Percentiles rank a stretch among this genome's conserved stretches.
phyloP scores from a whole-genome alignment of 225 moss, liverwort and hornwort species.

The Bryoerythrophyllum caledonicum region DNA sequence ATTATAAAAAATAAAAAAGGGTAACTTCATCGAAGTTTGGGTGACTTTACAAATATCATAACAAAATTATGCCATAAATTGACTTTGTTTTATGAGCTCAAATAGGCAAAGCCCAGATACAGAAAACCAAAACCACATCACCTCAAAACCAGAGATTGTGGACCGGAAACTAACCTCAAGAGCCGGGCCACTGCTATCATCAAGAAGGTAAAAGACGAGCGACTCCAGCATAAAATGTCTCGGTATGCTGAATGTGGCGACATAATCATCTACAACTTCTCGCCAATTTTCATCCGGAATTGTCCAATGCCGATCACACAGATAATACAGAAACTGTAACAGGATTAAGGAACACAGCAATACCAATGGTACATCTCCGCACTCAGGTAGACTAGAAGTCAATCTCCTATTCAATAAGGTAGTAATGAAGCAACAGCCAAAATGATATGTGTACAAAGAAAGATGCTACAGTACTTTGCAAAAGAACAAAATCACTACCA shows the following conservation, averaged over 20 bases:
- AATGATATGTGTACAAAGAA: slow-evolving; percentile 1
- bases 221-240: slow-evolving; percentile 89
- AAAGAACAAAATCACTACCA: neutral
- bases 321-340: slow-evolving; percentile 75
- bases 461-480: neutral
- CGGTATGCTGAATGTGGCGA: slow-evolving; percentile 66
- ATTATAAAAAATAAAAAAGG: too few relatives aligned
- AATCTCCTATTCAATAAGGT: neutral
- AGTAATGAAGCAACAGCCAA: neutral
- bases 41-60: too few relatives aligned
- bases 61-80: neutral
- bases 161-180: slow-evolving; percentile 54
- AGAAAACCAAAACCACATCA: neutral
- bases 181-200: slow-evolving; percentile 64
- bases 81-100: neutral
- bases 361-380: neutral
- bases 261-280: slow-evolving; percentile 71
- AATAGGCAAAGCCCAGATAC: neutral
- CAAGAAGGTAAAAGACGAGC: slow-evolving; percentile 76
- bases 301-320: slow-evolving; percentile 86
- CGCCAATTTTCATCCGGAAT: slow-evolving; percentile 60
- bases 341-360: slow-evolving; percentile 25
- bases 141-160: slow-evolving; percentile 2
- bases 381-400: neutral
- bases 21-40: too few relatives aligned